Evolutionary conservation across 345 rosid species (phyloP).

Genomic region (Rhodomyrtus tomentosa): DNA sequence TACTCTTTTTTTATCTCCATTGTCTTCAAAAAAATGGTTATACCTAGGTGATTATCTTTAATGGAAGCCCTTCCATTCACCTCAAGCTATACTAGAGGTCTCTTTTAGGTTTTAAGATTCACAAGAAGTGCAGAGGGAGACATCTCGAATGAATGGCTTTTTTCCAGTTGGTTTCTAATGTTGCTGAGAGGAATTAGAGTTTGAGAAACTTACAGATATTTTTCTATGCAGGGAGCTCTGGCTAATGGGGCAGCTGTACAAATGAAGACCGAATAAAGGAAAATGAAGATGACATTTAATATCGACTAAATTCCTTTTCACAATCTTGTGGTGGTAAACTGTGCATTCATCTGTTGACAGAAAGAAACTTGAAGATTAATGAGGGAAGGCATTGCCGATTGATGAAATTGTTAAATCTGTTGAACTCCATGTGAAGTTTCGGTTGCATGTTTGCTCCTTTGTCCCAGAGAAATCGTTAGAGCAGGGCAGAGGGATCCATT

Average conservation of each 20-base stretch:
- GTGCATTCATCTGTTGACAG: not conserved
- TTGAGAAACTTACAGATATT: no score
- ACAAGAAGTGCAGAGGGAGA: not conserved
- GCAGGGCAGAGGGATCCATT: no score
- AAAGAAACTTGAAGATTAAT: not conserved
- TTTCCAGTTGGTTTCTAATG: not conserved
- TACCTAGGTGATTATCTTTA: not conserved
- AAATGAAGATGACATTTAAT: not conserved
- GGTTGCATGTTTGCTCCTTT: no score
- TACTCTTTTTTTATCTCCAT: not conserved
- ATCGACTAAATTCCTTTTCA: not conserved
- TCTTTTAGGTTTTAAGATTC: not conserved
- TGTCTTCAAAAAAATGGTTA: not conserved
- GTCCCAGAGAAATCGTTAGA: no score
- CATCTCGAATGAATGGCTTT: rapidly evolving
- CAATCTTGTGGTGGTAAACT: not conserved
- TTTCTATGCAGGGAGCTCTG: not conserved
- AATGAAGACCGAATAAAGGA: not conserved
- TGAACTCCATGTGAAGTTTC: no score
- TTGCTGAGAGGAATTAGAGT: no score
- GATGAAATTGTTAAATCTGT: no score
- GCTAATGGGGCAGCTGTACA: not conserved
- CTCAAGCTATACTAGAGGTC: not conserved
- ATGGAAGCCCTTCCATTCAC: not conserved
- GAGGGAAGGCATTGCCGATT: not conserved